Percentiles rank a stretch among this genome's conserved stretches.
phyloP scores from a whole-genome alignment of 768 basidiomycete species.

The Calocera cornea region DNA sequence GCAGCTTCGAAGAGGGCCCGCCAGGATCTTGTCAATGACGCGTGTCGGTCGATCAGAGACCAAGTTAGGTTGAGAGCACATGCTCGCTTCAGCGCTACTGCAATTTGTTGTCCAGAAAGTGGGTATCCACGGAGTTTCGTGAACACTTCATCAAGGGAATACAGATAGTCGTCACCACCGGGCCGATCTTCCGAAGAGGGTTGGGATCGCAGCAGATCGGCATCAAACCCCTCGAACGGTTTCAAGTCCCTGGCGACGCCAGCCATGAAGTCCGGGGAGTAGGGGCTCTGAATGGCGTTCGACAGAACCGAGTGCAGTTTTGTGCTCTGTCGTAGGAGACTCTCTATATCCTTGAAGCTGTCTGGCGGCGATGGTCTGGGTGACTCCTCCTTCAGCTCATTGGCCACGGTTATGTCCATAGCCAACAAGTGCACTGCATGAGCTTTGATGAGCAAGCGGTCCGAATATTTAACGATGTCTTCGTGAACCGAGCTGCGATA shows the following conservation, averaged over 20 bases:
- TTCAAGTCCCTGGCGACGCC: slow-evolving; percentile 37
- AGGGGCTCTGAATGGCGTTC: slow-evolving; percentile 55
- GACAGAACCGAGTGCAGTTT: slow-evolving; percentile 19
- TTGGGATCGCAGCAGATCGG: slow-evolving; percentile 51
- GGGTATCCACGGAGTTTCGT: slow-evolving; percentile 29
- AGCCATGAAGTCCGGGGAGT: slow-evolving; percentile 57
- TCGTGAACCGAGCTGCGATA: slow-evolving; percentile 46
- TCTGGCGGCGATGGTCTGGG: slow-evolving; percentile 4
- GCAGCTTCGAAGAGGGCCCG: slow-evolving; percentile 52
- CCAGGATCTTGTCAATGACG: slow-evolving; percentile 64
- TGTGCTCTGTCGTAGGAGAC: slow-evolving; percentile 5
- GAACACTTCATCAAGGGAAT: slow-evolving; percentile 31
- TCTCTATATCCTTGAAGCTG: slow-evolving; percentile 3
- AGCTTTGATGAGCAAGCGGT: slow-evolving; percentile 58
- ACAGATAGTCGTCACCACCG: slow-evolving; percentile 68
- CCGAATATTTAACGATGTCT: slow-evolving; percentile 47
- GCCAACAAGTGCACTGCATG: slow-evolving; percentile 61
- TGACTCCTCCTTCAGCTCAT: slow-evolving; percentile 27
- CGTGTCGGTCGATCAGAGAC: slow-evolving; percentile 69
- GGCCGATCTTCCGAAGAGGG: slow-evolving; percentile 54
- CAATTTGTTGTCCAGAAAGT: slow-evolving; percentile 28
- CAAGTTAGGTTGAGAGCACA: slow-evolving; percentile 75
- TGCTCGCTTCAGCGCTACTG: slow-evolving; percentile 42
- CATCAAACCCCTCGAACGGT: slow-evolving; percentile 43
- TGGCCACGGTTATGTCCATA: slow-evolving; percentile 49